These are phyloP conservation scores for Pseudogymnoascus sp. DNA, from an alignment of 2,329 filamentous ascomycete genomes.

Conservation along the genomic window DNA sequence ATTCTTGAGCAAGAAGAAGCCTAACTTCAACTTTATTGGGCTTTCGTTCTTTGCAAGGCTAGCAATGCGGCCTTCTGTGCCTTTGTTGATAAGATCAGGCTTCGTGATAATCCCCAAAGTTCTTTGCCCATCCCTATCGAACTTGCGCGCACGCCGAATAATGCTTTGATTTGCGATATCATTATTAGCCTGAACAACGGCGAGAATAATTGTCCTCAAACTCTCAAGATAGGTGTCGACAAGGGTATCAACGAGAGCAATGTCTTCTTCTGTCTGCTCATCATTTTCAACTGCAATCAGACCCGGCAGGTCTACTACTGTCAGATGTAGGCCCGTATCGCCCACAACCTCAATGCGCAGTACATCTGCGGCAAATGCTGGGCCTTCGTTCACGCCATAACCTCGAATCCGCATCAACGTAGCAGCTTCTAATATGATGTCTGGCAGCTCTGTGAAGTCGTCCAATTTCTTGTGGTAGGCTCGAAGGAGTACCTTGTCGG, in stretches of 20 bases:
- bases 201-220: slow-evolving; percentile 29
- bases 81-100: slow-evolving; percentile 30
- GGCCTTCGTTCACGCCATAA: background rate
- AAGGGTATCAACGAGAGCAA: slow-evolving; percentile 37
- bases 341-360: background rate
- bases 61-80: slow-evolving; percentile 21
- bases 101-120: slow-evolving; percentile 41
- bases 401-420: background rate
- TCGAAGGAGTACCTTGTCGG: background rate
- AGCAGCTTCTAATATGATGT: background rate
- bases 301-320: slow-evolving; percentile 41
- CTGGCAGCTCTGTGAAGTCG: background rate
- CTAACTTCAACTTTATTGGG: slow-evolving; percentile 29
- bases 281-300: slow-evolving; percentile 33
- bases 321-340: slow-evolving; percentile 19
- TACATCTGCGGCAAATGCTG: background rate
- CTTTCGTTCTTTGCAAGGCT: slow-evolving; percentile 28
- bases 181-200: slow-evolving; percentile 19
- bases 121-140: slow-evolving; percentile 30
- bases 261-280: slow-evolving; percentile 33
- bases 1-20: slow-evolving; percentile 32
- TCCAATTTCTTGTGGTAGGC: background rate
- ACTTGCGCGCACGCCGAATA: slow-evolving; percentile 34
- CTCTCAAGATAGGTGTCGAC: slow-evolving; percentile 46
- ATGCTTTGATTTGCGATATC: slow-evolving; percentile 27